Evolutionary conservation across 140 eudicot genomes (phyloP), one percentile per base, ranked within the genome.

Genomic region (Anethum foeniculum): DNA sequence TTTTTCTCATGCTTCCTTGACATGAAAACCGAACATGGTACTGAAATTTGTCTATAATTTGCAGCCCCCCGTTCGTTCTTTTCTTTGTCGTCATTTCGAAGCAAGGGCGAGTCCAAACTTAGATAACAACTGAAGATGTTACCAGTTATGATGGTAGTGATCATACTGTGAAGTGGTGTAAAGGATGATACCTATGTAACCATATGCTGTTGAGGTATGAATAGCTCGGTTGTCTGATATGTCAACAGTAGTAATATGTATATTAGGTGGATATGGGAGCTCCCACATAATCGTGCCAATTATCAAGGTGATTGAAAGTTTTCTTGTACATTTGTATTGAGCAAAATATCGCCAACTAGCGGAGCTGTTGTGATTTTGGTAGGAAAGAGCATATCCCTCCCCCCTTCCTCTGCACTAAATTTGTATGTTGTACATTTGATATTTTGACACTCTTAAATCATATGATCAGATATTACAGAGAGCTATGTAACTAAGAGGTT

Each of bases 91-190:
- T 77, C 97, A 76, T 92, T 92, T 71, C 90, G 96, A 76, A 94
- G 96, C 97, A 96, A 96, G 81, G 98, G 96, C 54, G 99, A 96
- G 47, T 88, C 98, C 36, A 94, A 92, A 84, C 90, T 88, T 52
- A 89, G 96, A 89, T 92, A 82, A 90, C 71, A 41, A 36, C 39
- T 71, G 78, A 67, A 71, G 80, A 44, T 76, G n/a, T 43, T 81
- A 25, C 72, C 21, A 28, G 76, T 64, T 68, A 49, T 23, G 60
- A 52, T 77, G 78, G 75, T 78, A 19, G 75, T 74, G 65, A 77
- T 72, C 43, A 76, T 60, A 28, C 71, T 34, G 58, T 76, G 74
- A 75, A 28, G 30, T 49, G 69, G 75, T 74, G 64, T 68, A 62
- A 71, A 79, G 62, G 54, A 81, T 76, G 56, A 73, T 36, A 56